Base-by-base conservation (phyloP, 169 alveolate genomes). In the Plasmodium yoelii region DNA sequence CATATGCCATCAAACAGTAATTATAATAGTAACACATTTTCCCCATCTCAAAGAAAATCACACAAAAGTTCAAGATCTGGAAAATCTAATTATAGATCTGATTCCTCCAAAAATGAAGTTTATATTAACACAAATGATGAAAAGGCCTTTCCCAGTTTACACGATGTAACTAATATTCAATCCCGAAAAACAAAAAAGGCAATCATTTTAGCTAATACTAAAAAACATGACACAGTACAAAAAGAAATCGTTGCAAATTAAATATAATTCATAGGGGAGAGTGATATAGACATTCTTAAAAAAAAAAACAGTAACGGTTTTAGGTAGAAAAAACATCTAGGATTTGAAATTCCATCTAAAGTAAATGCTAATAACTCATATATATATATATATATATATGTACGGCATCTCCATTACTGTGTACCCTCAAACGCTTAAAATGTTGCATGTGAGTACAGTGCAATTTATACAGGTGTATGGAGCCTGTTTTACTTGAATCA, bases 91-190 rank as follows among this genome's bases (percentile, higher is more conserved):
- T 39, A 80, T 46, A 65, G 80, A 51, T 69, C 82, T 1, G 71
- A 42, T 15, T 65, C 82, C 4, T 26, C 75, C 47, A 65, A 26
- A 24, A 63, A 65, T 44, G 80, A 70, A 12, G 90, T 80, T 2
- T 80, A 80, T 49, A 80, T 80, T 15, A 80, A 80, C 46, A 80
- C 80, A 8, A 80, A 65, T 53, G 90, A 80, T 34, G 90, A 80
- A 24, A 80, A 80, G 34, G 90, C 90, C 10, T 80, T 80, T 15
- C 90, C 90, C 39, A 80, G 90, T 69, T 70, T 80, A n/a, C 90
- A 65, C 39, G 90, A 80, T 49, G 90, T 80, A 15, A 80, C 72
- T 46, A 80, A 63, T 26, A 80, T 80, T 24, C 90, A 80, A 24
- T 51, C 90, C 3, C 64, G 26, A 70, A 80, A 80, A 65, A 53